These are phyloP conservation scores for Piloderma croceum DNA, from an alignment of 768 basidiomycete species.

Conservation along the genomic window DNA sequence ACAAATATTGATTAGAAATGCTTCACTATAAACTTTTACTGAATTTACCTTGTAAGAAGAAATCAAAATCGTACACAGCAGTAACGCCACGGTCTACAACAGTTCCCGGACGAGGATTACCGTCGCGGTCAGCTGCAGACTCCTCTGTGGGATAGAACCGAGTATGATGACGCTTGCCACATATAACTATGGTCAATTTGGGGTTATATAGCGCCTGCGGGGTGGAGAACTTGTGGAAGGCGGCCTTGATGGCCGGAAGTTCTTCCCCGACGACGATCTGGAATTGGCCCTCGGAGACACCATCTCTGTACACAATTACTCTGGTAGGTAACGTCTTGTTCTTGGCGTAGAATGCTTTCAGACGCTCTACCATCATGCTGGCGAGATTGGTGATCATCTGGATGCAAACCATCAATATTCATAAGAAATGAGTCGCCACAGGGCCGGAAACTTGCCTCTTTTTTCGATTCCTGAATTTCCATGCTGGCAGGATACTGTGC, in stretches of 20 bases:
- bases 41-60: slow-evolving; percentile 45
- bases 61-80: slow-evolving; percentile 49
- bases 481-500: slow-evolving; percentile 48
- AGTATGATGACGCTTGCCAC: slow-evolving; percentile 55
- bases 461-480: slow-evolving; percentile 50
- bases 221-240: slow-evolving; percentile 36
- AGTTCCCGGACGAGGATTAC: slow-evolving; percentile 49
- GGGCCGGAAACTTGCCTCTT: slow-evolving; percentile 49
- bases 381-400: slow-evolving; percentile 46
- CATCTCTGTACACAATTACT: slow-evolving; percentile 60
- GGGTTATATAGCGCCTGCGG: slow-evolving; percentile 36
- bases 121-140: slow-evolving; percentile 35
- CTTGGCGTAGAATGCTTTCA: slow-evolving; percentile 33
- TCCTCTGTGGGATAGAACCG: slow-evolving; percentile 50
- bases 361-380: slow-evolving; percentile 44
- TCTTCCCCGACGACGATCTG: slow-evolving; percentile 38
- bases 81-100: slow-evolving; percentile 53
- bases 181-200: slow-evolving; percentile 47
- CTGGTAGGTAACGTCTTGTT: slow-evolving; percentile 38
- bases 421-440: not conserved
- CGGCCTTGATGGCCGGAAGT: slow-evolving; percentile 36
- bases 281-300: slow-evolving; percentile 71
- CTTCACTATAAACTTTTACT: not conserved
- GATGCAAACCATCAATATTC: not conserved
- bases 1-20: slow-evolving; percentile 1